Conservation (phyloP, 2,329 filamentous ascomycete genomes). For the Talaromyces islandicus region DNA sequence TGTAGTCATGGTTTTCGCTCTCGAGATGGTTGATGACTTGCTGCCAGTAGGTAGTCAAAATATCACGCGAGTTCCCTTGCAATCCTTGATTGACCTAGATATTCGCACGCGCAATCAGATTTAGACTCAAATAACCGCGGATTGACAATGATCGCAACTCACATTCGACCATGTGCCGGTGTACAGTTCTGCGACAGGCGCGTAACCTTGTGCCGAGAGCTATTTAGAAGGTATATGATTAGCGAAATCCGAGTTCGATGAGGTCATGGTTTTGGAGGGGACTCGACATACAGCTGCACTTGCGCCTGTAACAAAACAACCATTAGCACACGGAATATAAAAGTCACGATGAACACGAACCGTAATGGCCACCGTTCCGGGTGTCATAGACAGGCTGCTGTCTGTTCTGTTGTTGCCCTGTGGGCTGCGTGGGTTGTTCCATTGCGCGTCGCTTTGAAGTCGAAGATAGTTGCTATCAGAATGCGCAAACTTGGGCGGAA, state of each 20-base stretch:
- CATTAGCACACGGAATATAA: not conserved
- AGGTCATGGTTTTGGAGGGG: not conserved
- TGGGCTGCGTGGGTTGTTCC: conserved; percentile 51
- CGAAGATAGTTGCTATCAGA: not conserved
- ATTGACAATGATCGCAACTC: conserved; percentile 24
- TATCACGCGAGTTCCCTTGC: conserved; percentile 88
- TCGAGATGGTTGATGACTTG: conserved; percentile 95
- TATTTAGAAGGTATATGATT: conserved; percentile 35
- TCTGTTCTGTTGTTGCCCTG: conserved; percentile 55
- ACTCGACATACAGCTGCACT: conserved; percentile 57
- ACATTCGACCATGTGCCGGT: conserved; percentile 95
- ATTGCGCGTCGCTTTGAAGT: conserved; percentile 28
- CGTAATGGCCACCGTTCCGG: conserved; percentile 70
- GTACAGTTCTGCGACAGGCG: conserved; percentile 84
- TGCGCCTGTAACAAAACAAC: conserved; percentile 47
- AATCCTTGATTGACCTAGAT: conserved; percentile 87
- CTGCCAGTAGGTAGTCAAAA: conserved; percentile 98
- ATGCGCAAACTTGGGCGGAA: not conserved
- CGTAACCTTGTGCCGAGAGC: conserved; percentile 82
- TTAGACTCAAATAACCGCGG: not conserved
- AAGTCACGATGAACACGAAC: conserved; percentile 41
- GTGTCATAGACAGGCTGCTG: conserved; percentile 66
- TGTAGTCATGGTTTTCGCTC: conserved; percentile 94
- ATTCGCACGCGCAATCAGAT: not conserved
- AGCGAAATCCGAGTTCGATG: conserved; percentile 12